Evolutionary conservation across 129 eudicot genomes (phyloP), one percentile per base, ranked within the genome.

Genomic region (Pulicaria dysenterica): DNA sequence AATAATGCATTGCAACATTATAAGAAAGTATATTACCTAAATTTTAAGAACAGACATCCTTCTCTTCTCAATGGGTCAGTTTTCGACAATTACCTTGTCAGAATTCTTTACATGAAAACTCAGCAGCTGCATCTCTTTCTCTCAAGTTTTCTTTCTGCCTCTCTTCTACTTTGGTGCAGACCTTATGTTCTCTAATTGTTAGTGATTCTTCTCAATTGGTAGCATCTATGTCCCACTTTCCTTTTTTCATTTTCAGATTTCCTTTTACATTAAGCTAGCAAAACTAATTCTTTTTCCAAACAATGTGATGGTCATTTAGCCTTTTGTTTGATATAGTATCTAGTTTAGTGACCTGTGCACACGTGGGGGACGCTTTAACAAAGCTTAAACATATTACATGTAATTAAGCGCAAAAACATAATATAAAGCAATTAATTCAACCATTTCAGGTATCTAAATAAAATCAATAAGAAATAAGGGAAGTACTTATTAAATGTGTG

Each of bases 141-240:
- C 42, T 37, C 73, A 50, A 8, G 31, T 49, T 64, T 8, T 69
- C 48, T 8, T 40, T 50, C 3, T 63, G 51, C 7, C 47, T 63
- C 41, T 63, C 17, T 51, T 50, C 7, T 31, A 38, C 4, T 10
- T 51, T 69, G 38, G 11, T 51, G 49, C 60, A 38, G 51, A 45
- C 6, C 74, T 69, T 53, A 47, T 15, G 63, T 53, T 69, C 47
- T 53, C 51, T 53, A 11, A 40, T 36, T 51, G 51, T 53, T 24
- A 53, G 51, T 16, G 64, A 69, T 39, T 39, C 49, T 16, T 69
- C 53, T 64, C 51, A 53, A 43, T 69, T 69, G 45, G 62, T 69
- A 69, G 47, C 17, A 69, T 69, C 40, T 53, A 3, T 17, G 39
- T 34, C 34, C 14, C 60, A 50, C 34, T 50, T 68, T 68, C 14